phyloP scores from a whole-genome alignment of 306 rosid genomes.

The Trifolium repens region DNA sequence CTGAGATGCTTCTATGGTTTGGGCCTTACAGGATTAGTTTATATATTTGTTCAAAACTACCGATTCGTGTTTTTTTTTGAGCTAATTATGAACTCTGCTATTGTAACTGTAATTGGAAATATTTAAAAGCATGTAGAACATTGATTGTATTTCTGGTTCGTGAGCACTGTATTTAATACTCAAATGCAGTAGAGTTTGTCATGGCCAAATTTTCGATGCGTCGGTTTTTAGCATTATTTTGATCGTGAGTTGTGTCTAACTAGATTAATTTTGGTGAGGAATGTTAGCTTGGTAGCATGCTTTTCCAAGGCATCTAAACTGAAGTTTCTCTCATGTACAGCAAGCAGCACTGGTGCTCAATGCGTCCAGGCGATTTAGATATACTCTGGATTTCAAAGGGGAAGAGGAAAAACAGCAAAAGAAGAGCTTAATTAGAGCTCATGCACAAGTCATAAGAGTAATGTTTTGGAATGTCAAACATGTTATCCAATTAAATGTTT shows the following conservation, averaged over 20 bases:
- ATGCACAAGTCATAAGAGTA: conserved; percentile 99
- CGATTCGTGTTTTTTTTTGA: not conserved
- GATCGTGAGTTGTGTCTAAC: conserved; percentile 13
- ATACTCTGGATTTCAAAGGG: conserved; percentile 82
- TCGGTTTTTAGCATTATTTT: conserved; percentile 8
- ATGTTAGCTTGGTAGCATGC: conserved; percentile 16
- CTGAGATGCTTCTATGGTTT: not conserved
- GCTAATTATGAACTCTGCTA: not conserved
- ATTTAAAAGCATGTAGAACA: not conserved
- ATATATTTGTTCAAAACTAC: conserved; percentile 18
- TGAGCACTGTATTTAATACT: not conserved
- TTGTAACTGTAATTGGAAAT: conserved; percentile 1
- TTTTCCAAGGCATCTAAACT: conserved; percentile 42
- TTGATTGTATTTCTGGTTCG: conserved; percentile 9
- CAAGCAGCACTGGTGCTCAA: conserved; percentile 96
- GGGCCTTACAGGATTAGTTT: not conserved
- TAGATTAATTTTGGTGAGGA: conserved; percentile 19
- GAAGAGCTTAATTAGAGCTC: conserved; percentile 88
- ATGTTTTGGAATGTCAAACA: conserved; percentile 41
- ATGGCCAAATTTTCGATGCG: conserved; percentile 14
- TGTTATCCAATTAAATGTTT: conserved; percentile 14
- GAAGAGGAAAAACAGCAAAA: conserved; percentile 78
- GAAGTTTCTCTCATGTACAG: conserved; percentile 60
- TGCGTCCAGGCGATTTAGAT: conserved; percentile 94
- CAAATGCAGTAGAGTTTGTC: conserved; percentile 13